Conservation (phyloP, 129 eudicot genomes). For the Tagetes erecta region DNA sequence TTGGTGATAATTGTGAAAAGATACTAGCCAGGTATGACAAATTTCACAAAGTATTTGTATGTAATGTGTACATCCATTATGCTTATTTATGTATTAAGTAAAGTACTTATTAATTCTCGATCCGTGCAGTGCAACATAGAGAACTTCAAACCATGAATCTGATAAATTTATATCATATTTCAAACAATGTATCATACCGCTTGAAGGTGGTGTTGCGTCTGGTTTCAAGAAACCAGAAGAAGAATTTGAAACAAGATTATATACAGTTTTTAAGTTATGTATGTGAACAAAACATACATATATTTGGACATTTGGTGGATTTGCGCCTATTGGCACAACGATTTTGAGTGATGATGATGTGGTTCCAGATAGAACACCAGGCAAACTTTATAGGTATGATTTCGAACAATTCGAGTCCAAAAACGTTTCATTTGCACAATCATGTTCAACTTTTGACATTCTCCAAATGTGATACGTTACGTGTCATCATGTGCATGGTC, state of each 20-base stretch:
- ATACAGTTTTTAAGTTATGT: constrained; percentile 15
- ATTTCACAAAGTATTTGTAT: not conserved
- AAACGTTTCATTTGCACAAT: not conserved
- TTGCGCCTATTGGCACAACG: constrained; percentile 92
- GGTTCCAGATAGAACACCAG: constrained; percentile 65
- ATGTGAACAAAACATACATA: not conserved
- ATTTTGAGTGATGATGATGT: constrained; percentile 79
- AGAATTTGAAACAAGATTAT: constrained; percentile 82
- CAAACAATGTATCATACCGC: constrained; percentile 87
- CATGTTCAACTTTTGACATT: constrained; percentile 3
- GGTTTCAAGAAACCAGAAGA: constrained; percentile 88
- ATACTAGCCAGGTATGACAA: constrained; percentile 76
- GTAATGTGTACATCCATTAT: not conserved
- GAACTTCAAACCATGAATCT: constrained; percentile 86
- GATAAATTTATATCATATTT: constrained; percentile 89
- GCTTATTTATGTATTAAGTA: not conserved
- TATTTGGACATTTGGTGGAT: constrained; percentile 87
- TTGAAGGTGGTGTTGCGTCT: constrained; percentile 88
- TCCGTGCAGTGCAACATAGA: constrained; percentile 88
- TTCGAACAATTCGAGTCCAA: not conserved
- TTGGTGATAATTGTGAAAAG: constrained; percentile 47
- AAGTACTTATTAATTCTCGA: not conserved
- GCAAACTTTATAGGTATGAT: constrained; percentile 67
- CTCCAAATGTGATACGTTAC: not conserved
- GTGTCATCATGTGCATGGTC: not conserved